Evolutionary conservation across 148 eudicot species (phyloP).

Genomic region (Drosera capensis): DNA sequence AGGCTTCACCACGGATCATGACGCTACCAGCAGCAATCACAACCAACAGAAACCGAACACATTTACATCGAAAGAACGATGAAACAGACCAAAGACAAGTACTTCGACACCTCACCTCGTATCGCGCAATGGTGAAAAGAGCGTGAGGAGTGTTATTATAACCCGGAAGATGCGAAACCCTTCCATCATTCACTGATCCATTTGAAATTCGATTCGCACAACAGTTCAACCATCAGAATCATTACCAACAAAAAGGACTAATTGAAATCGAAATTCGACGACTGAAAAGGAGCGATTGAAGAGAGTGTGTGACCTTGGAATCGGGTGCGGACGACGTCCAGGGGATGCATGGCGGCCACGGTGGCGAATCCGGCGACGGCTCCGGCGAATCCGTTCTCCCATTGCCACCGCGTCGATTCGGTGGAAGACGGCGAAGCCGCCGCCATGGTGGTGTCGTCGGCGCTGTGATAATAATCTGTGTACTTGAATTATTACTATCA

Average conservation of each 20-base stretch:
- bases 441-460: not conserved
- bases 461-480: not conserved
- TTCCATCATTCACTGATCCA: constrained; percentile 68
- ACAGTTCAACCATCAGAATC: not conserved
- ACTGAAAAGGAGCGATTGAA: not conserved
- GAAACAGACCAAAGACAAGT: not conserved
- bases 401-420: constrained; percentile 29
- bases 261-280: not conserved
- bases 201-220: not conserved
- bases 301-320: constrained; percentile 52
- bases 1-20: too few species aligned
- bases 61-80: too few species aligned
- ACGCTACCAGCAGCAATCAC: too few species aligned
- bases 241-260: not conserved
- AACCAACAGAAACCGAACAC: too few species aligned
- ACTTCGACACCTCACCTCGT: constrained; percentile 43
- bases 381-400: constrained; percentile 95
- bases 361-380: constrained; percentile 76
- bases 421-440: not conserved
- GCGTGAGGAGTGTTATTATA: constrained; percentile 91
- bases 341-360: constrained; percentile 71
- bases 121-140: constrained; percentile 69
- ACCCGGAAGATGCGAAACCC: constrained; percentile 39
- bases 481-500: too few species aligned
- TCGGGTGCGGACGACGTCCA: constrained; percentile 94